phyloP scores from a whole-genome alignment of 768 basidiomycete species.

The Boletales sp. region DNA sequence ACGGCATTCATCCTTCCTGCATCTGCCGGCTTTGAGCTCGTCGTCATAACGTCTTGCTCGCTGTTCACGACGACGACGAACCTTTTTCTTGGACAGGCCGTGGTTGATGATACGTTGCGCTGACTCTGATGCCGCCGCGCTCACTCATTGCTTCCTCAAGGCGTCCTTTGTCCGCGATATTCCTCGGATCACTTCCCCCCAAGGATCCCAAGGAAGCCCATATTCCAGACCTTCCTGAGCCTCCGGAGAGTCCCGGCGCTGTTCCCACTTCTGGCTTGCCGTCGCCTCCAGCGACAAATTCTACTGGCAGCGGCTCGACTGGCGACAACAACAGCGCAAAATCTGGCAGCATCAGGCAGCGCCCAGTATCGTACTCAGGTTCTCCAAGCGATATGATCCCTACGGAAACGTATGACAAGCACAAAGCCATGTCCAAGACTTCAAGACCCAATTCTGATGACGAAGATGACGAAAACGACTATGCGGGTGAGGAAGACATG shows the following conservation, averaged over 20 bases:
- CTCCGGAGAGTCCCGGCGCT: slow-evolving; percentile 56
- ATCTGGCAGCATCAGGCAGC: slow-evolving; percentile 39
- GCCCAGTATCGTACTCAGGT: slow-evolving; percentile 26
- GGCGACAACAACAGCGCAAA: slow-evolving; percentile 51
- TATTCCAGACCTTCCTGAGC: slow-evolving; percentile 69
- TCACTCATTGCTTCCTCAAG: slow-evolving; percentile 37
- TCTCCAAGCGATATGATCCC: slow-evolving; percentile 35
- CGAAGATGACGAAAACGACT: slow-evolving; percentile 47
- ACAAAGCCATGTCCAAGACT: slow-evolving; percentile 24
- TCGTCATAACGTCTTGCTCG: slow-evolving; percentile 21
- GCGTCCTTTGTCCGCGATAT: slow-evolving; percentile 62
- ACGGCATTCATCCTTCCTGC: slow-evolving; percentile 21
- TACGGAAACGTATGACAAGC: slow-evolving; percentile 38
- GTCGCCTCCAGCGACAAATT: slow-evolving; percentile 83
- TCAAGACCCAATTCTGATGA: slow-evolving; percentile 36
- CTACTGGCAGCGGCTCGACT: slow-evolving; percentile 76
- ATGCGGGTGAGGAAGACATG: slow-evolving; percentile 58
- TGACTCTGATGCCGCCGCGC: slow-evolving; percentile 48
- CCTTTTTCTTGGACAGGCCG: slow-evolving; percentile 8
- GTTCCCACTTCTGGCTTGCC: slow-evolving; percentile 66
- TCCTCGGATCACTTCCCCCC: slow-evolving; percentile 45
- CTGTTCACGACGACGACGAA: slow-evolving; percentile 25
- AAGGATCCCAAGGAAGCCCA: slow-evolving; percentile 35
- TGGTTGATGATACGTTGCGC: slow-evolving; percentile 28
- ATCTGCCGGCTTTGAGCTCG: slow-evolving; percentile 15